phyloP scores from a whole-genome alignment of 495 filamentous ascomycete genomes.

The Glonium stellatum region DNA sequence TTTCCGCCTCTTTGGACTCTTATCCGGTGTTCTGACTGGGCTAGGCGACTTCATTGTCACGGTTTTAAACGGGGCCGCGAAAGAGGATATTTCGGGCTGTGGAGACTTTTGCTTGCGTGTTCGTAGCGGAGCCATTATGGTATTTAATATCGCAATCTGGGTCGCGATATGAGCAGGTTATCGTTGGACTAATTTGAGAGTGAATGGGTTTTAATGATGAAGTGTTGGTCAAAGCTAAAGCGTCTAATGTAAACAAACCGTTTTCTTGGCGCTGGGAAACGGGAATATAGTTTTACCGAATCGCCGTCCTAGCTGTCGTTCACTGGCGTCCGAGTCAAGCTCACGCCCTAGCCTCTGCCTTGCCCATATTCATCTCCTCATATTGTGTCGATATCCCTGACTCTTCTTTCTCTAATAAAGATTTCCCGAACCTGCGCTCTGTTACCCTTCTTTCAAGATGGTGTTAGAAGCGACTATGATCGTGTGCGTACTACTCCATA shows the following conservation, averaged over 20 bases:
- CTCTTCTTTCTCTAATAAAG: background rate
- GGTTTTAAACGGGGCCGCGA: slow-evolving; percentile 28
- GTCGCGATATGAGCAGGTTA: background rate
- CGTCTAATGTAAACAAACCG: background rate
- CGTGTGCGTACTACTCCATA: slow-evolving; percentile 45
- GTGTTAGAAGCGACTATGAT: slow-evolving; percentile 70
- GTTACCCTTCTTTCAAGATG: slow-evolving; percentile 42
- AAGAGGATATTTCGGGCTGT: background rate
- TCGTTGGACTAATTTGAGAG: background rate
- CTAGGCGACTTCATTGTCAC: slow-evolving; percentile 15
- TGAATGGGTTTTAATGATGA: background rate
- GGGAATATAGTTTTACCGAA: background rate
- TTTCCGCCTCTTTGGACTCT: slow-evolving; percentile 55
- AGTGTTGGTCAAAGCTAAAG: background rate
- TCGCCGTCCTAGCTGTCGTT: background rate
- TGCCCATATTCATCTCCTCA: background rate
- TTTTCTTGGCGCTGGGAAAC: background rate
- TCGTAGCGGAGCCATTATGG: background rate
- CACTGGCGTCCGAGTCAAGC: background rate
- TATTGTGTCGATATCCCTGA: background rate
- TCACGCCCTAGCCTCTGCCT: background rate
- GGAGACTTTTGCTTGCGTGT: background rate
- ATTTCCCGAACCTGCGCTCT: background rate
- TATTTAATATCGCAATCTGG: background rate
- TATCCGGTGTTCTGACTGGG: slow-evolving; percentile 40